Conservation (phyloP, 2,329 filamentous ascomycete genomes). For the Talaromyces sp. region DNA sequence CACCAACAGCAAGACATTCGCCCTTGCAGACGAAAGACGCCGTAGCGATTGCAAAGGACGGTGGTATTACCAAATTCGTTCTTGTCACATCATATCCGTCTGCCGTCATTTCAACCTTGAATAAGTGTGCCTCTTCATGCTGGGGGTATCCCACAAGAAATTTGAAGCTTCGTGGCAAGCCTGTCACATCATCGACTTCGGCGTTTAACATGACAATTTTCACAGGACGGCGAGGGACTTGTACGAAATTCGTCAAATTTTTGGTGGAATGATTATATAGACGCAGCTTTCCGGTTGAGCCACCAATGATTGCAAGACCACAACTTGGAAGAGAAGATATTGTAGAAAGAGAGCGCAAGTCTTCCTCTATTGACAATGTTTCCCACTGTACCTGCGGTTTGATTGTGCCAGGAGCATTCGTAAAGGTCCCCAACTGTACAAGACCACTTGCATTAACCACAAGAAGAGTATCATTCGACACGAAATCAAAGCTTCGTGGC, state of each 20-base stretch:
- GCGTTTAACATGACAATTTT: constrained; percentile 27
- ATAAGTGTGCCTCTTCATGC: constrained; percentile 28
- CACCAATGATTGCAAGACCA: constrained; percentile 35
- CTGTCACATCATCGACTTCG: neutral
- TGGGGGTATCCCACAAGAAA: constrained; percentile 29
- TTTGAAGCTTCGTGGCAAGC: constrained; percentile 18
- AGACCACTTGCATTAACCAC: constrained; percentile 29
- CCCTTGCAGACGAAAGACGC: constrained; percentile 36
- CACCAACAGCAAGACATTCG: constrained; percentile 51
- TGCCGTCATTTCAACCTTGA: constrained; percentile 22
- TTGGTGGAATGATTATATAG: constrained; percentile 34
- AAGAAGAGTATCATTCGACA: constrained; percentile 33
- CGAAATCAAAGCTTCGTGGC: constrained; percentile 34
- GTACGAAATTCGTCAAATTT: constrained; percentile 26
- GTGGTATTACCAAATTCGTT: constrained; percentile 31
- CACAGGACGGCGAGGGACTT: constrained; percentile 29
- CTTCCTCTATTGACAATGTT: constrained; percentile 24
- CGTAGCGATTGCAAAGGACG: constrained; percentile 52
- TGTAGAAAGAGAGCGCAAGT: constrained; percentile 30
- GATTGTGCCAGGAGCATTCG: neutral
- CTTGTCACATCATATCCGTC: constrained; percentile 26
- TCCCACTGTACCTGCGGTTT: constrained; percentile 26
- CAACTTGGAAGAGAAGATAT: constrained; percentile 29
- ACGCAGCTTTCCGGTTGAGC: constrained; percentile 31
- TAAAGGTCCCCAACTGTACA: constrained; percentile 30